Percentiles rank a stretch among this genome's conserved stretches.
Evolutionary conservation across 805 yeast species (phyloP).

Genomic region (Starmerella floris): DNA sequence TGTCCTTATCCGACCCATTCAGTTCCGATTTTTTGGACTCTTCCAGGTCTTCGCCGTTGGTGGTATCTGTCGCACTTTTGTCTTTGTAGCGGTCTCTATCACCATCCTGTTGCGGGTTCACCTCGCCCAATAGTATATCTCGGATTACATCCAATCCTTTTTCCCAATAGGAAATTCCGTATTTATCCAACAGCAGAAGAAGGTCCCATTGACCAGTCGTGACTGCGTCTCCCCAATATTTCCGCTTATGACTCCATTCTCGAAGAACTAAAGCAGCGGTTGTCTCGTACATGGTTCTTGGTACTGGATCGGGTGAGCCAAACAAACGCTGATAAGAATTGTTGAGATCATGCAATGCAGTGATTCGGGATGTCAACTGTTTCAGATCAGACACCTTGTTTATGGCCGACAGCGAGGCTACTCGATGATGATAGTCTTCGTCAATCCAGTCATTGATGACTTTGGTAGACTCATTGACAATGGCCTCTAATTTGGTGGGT

Average conservation of each 20-base stretch:
- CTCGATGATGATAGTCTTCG: not conserved
- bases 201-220: conserved; percentile 3
- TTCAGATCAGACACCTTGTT: not conserved
- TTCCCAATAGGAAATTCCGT: conserved; percentile 6
- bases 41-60: too few species aligned
- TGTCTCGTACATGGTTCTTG: not conserved
- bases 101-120: too few species aligned
- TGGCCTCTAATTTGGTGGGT: not conserved
- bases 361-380: not conserved
- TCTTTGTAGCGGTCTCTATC: too few species aligned
- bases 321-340: conserved; percentile 1
- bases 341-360: not conserved
- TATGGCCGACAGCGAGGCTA: not conserved
- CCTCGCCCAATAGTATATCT: not conserved
- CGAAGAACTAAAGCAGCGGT: conserved; percentile 3
- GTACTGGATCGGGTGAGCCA: conserved; percentile 2
- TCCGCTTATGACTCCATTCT: not conserved
- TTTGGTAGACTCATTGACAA: not conserved
- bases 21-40: too few species aligned
- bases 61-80: too few species aligned
- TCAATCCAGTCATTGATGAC: not conserved
- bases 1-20: too few species aligned
- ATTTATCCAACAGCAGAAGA: conserved; percentile 7
- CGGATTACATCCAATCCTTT: conserved; percentile 6
- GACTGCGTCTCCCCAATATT: not conserved